These are phyloP conservation scores for Verticillium tricorpus DNA, from an alignment of 2,329 filamentous ascomycete species.

Conservation along the genomic window DNA sequence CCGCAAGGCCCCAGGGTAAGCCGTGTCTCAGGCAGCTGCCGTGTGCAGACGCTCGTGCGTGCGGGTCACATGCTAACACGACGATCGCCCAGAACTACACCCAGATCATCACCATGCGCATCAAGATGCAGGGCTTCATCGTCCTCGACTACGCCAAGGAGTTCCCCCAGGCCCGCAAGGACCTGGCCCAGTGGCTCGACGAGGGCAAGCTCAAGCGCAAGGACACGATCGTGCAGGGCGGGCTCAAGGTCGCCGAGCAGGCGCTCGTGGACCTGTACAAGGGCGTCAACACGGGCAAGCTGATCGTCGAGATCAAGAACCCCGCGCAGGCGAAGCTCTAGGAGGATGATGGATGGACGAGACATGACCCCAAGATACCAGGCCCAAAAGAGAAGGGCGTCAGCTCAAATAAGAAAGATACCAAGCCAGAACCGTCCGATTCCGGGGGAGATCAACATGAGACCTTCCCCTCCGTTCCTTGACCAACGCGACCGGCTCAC, in stretches of 20 bases:
- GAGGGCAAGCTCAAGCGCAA: conserved; percentile 69
- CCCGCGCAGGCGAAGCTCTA: not conserved
- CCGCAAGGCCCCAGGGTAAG: conserved; percentile 49
- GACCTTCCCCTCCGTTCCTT: not conserved
- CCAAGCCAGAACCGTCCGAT: not conserved
- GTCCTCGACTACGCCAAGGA: conserved; percentile 61
- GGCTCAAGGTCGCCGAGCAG: conserved; percentile 57
- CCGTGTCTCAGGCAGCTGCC: not conserved
- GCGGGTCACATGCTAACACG: not conserved
- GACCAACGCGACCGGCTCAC: not conserved
- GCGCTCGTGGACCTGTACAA: conserved; percentile 61
- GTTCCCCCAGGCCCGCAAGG: conserved; percentile 50
- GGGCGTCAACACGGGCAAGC: conserved; percentile 66
- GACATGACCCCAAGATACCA: not conserved
- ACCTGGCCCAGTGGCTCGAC: conserved; percentile 61
- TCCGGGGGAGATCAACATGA: not conserved
- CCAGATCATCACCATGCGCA: conserved; percentile 47
- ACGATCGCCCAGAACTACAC: conserved; percentile 33
- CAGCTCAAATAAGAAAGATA: not conserved
- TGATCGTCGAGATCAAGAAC: conserved; percentile 49
- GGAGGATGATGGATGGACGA: not conserved
- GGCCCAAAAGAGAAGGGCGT: not conserved
- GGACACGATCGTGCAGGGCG: conserved; percentile 66
- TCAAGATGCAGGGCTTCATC: conserved; percentile 67
- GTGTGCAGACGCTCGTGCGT: not conserved